Conservation (phyloP, 2,329 filamentous ascomycete species). For the Fusarium fujikuroi region DNA sequence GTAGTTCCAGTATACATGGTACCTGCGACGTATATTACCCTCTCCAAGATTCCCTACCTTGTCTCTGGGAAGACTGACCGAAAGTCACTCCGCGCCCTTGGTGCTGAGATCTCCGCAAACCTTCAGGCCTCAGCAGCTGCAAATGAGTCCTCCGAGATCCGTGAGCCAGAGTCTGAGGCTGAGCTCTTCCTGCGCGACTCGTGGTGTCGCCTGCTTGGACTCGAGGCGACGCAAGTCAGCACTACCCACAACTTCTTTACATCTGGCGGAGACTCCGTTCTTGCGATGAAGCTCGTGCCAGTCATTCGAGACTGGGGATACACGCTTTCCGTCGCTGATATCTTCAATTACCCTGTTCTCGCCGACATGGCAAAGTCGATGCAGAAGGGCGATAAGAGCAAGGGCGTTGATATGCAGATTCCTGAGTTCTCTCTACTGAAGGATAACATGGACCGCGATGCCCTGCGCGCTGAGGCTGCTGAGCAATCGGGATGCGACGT, state of each 20-base stretch:
- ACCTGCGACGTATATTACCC: constrained; percentile 34
- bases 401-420: constrained; percentile 39
- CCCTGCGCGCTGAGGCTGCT: constrained; percentile 48
- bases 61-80: constrained; percentile 43
- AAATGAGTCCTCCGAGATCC: constrained; percentile 7
- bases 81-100: constrained; percentile 36
- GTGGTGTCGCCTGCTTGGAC: constrained; percentile 52
- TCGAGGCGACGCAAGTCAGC: constrained; percentile 48
- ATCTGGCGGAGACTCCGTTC: constrained; percentile 61
- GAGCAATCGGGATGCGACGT: constrained; percentile 45
- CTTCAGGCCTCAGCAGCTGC: constrained; percentile 26
- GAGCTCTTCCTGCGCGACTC: constrained; percentile 47
- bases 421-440: constrained; percentile 54
- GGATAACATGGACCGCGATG: constrained; percentile 44
- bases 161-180: constrained; percentile 29
- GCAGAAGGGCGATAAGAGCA: constrained; percentile 39
- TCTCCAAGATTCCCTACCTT: constrained; percentile 40
- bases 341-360: constrained; percentile 58
- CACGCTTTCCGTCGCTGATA: constrained; percentile 56
- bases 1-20: constrained; percentile 42
- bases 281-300: constrained; percentile 61
- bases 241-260: constrained; percentile 58
- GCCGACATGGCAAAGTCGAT: constrained; percentile 54
- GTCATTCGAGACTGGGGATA: constrained; percentile 53
- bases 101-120: constrained; percentile 33